Evolutionary conservation across 768 basidiomycete species (phyloP).

Genomic region (Cubamyces lactineus): DNA sequence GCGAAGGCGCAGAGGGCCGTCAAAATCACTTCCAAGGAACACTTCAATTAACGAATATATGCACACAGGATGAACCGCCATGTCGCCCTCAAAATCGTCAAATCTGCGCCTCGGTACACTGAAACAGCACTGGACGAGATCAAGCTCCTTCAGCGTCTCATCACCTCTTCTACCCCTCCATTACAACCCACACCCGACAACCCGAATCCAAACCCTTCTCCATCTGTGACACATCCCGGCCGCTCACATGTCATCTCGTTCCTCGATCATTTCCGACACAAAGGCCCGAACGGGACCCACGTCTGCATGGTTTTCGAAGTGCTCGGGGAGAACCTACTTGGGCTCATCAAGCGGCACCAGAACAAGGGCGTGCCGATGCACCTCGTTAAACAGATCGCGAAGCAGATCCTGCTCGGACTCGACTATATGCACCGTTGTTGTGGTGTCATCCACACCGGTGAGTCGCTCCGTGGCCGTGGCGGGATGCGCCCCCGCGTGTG

Average conservation of each 20-base stretch:
- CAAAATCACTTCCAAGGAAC: too few species aligned
- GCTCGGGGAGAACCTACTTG: slow-evolving; percentile 93
- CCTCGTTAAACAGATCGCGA: slow-evolving; percentile 94
- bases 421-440: slow-evolving; percentile 99
- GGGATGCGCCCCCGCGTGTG: too few species aligned
- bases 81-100: slow-evolving; percentile 99
- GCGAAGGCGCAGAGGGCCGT: neutral
- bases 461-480: slow-evolving; percentile 26
- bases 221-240: slow-evolving; percentile 79
- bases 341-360: slow-evolving; percentile 97
- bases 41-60: slow-evolving; percentile 17
- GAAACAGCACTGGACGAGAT: slow-evolving; percentile 99
- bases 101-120: slow-evolving; percentile 94
- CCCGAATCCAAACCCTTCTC: slow-evolving; percentile 54
- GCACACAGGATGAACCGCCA: slow-evolving; percentile 82
- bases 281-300: slow-evolving; percentile 94
- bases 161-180: slow-evolving; percentile 74
- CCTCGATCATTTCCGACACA: slow-evolving; percentile 96
- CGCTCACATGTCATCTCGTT: slow-evolving; percentile 95
- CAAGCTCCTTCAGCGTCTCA: slow-evolving; percentile 94
- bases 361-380: slow-evolving; percentile 96
- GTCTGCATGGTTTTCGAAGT: slow-evolving; percentile 99
- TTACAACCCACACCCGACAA: slow-evolving; percentile 49
- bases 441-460: slow-evolving; percentile 93
- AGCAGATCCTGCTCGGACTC: slow-evolving; percentile 91